phyloP scores from a whole-genome alignment of 2,329 filamentous ascomycete genomes.

The Alternaria dauci region DNA sequence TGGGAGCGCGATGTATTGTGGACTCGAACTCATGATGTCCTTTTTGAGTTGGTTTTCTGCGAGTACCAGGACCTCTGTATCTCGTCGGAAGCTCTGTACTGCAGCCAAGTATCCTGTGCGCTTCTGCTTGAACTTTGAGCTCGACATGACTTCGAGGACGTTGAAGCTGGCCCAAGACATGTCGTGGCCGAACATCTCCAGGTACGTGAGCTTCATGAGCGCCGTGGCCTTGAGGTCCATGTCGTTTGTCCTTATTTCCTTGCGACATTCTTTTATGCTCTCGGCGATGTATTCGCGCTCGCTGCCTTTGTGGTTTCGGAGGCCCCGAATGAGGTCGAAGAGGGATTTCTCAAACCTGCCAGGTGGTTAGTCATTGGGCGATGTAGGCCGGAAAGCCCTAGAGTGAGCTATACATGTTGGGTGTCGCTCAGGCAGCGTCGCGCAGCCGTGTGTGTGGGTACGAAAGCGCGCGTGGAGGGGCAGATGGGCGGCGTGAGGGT shows the following conservation, averaged over 20 bases:
- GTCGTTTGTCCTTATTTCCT: slow-evolving; percentile 90
- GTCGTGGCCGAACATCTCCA: slow-evolving; percentile 99
- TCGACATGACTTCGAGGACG: slow-evolving; percentile 98
- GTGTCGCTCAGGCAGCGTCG: slow-evolving; percentile 24
- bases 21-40: slow-evolving; percentile 77
- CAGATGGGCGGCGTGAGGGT: slow-evolving; percentile 32
- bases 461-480: slow-evolving; percentile 38
- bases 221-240: slow-evolving; percentile 98
- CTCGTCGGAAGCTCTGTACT: slow-evolving; percentile 92
- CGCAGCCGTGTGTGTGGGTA: slow-evolving; percentile 28
- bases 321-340: slow-evolving; percentile 96
- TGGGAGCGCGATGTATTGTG: slow-evolving; percentile 82
- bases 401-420: slow-evolving; percentile 34
- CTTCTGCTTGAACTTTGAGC: slow-evolving; percentile 92
- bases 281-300: slow-evolving; percentile 96
- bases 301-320: slow-evolving; percentile 93
- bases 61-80: slow-evolving; percentile 97
- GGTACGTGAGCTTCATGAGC: slow-evolving; percentile 92
- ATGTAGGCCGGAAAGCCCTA: no score
- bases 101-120: slow-evolving; percentile 93
- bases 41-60: slow-evolving; percentile 98
- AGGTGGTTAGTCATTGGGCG: slow-evolving; percentile 15
- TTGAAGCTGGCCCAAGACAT: slow-evolving; percentile 99
- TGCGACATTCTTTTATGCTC: slow-evolving; percentile 92
- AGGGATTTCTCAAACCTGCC: slow-evolving; percentile 97